These are phyloP conservation scores for Cryphonectria parasitica DNA, from an alignment of 2,329 filamentous ascomycete species.

Conservation along the genomic window DNA sequence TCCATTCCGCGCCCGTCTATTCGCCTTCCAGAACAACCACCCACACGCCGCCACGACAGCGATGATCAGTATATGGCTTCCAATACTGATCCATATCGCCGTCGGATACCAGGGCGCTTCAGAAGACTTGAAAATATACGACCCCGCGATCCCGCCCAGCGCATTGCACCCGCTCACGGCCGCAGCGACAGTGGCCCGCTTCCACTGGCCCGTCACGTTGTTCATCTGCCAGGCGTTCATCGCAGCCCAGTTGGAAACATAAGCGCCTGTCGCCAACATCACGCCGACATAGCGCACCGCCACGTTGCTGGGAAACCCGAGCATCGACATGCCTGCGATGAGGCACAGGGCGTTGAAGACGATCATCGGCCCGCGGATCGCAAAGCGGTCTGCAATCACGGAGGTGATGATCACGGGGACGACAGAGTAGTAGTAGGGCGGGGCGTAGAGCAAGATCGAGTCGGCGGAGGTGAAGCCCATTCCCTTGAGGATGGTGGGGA, in stretches of 20 bases:
- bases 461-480: slow-evolving; percentile 57
- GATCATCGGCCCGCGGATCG: slow-evolving; percentile 65
- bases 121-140: slow-evolving; percentile 25
- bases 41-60: slow-evolving; percentile 20
- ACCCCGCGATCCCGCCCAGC: slow-evolving; percentile 28
- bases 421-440: slow-evolving; percentile 70
- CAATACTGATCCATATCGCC: slow-evolving; percentile 29
- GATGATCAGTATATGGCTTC: slow-evolving; percentile 27
- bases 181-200: slow-evolving; percentile 28
- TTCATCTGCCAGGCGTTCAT: slow-evolving; percentile 66
- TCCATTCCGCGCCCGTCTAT: slow-evolving; percentile 15
- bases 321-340: slow-evolving; percentile 66
- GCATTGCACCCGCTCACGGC: slow-evolving; percentile 30
- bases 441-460: slow-evolving; percentile 65
- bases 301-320: slow-evolving; percentile 63
- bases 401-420: slow-evolving; percentile 67
- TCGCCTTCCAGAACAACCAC: slow-evolving; percentile 26
- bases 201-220: slow-evolving; percentile 49
- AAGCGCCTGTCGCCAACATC: slow-evolving; percentile 69
- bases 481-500: slow-evolving; percentile 63
- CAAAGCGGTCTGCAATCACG: slow-evolving; percentile 62
- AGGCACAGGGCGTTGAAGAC: slow-evolving; percentile 66
- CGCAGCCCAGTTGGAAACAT: slow-evolving; percentile 71
- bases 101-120: slow-evolving; percentile 29
- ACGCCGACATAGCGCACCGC: slow-evolving; percentile 67